Evolutionary conservation across 768 basidiomycete species (phyloP).

Genomic region (Paxillus rubicundulus): DNA sequence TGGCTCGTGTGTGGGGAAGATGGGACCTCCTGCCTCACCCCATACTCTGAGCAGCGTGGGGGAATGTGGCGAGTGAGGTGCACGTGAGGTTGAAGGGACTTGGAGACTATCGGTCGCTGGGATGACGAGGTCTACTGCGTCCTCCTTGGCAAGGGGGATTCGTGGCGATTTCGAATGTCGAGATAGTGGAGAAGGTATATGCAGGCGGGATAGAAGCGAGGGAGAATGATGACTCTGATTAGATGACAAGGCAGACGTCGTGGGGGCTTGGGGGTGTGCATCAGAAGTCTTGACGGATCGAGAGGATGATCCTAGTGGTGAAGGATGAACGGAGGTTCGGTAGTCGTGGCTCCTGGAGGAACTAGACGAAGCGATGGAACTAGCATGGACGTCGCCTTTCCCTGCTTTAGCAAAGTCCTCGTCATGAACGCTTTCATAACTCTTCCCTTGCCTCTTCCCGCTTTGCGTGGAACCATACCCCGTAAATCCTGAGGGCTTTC

Average conservation of each 20-base stretch:
- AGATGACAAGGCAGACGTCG: constrained; percentile 9
- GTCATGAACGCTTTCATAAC: constrained; percentile 8
- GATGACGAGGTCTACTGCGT: constrained; percentile 89
- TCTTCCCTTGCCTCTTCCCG: constrained; percentile 4
- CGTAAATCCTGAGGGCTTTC: neutral
- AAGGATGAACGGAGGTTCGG: neutral
- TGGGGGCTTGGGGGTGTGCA: neutral
- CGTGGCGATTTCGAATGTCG: constrained; percentile 4
- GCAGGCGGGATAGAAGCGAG: constrained; percentile 10
- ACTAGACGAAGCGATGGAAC: neutral
- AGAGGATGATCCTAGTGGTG: neutral
- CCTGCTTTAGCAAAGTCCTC: constrained; percentile 17
- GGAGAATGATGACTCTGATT: constrained; percentile 12
- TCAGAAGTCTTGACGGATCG: constrained; percentile 5
- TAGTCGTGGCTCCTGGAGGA: constrained; percentile 2
- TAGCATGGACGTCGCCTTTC: neutral
- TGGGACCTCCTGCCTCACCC: constrained; percentile 11
- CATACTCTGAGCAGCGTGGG: constrained; percentile 26
- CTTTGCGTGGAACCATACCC: constrained; percentile 30
- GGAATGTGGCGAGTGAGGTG: constrained; percentile 16
- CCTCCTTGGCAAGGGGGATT: constrained; percentile 36
- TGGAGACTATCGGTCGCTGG: constrained; percentile 15
- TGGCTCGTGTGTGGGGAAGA: neutral
- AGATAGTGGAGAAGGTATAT: constrained; percentile 3
- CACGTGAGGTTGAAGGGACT: constrained; percentile 15